phyloP scores from a whole-genome alignment of 2,329 filamentous ascomycete species.

The Juglanconis oblonga region DNA sequence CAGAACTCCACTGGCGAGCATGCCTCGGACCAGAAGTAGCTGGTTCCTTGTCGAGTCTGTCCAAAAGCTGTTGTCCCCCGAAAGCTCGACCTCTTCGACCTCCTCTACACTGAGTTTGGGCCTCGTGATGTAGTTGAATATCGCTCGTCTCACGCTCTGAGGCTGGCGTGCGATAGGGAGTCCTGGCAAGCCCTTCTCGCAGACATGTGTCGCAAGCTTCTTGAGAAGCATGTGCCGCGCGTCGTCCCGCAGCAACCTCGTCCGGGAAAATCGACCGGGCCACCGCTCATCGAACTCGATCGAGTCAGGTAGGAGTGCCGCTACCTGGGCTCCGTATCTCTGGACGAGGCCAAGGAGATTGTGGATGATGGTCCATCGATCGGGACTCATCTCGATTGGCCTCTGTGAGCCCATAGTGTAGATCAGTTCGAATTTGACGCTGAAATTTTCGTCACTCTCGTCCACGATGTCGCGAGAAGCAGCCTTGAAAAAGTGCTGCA shows the following conservation, averaged over 20 bases:
- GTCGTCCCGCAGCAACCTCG: too few relatives aligned
- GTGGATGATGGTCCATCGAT: slow-evolving; percentile 57
- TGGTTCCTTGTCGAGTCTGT: slow-evolving; percentile 28
- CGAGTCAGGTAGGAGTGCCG: too few relatives aligned
- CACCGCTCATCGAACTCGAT: too few relatives aligned
- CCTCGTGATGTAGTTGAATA: slow-evolving; percentile 37
- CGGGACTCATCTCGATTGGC: slow-evolving; percentile 48
- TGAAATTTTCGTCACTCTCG: slow-evolving; percentile 64
- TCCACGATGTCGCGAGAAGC: slow-evolving; percentile 57
- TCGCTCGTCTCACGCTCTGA: too few relatives aligned
- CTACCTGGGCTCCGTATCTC: too few relatives aligned
- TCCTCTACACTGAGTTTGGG: slow-evolving; percentile 27
- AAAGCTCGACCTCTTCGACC: slow-evolving; percentile 32
- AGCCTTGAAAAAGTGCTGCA: slow-evolving; percentile 41
- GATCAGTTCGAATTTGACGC: slow-evolving; percentile 57
- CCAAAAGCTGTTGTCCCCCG: slow-evolving; percentile 32
- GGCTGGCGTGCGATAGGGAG: too few relatives aligned
- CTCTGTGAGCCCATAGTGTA: slow-evolving; percentile 58
- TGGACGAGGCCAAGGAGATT: slow-evolving; percentile 45
- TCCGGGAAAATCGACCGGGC: too few relatives aligned
- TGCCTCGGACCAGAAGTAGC: slow-evolving; percentile 50
- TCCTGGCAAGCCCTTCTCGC: too few relatives aligned
- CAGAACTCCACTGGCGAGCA: slow-evolving; percentile 55
- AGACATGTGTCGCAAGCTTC: too few relatives aligned
- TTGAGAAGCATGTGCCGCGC: too few relatives aligned